Conservation (phyloP, 805 yeast genomes). For the Ogataea trehalophila region DNA sequence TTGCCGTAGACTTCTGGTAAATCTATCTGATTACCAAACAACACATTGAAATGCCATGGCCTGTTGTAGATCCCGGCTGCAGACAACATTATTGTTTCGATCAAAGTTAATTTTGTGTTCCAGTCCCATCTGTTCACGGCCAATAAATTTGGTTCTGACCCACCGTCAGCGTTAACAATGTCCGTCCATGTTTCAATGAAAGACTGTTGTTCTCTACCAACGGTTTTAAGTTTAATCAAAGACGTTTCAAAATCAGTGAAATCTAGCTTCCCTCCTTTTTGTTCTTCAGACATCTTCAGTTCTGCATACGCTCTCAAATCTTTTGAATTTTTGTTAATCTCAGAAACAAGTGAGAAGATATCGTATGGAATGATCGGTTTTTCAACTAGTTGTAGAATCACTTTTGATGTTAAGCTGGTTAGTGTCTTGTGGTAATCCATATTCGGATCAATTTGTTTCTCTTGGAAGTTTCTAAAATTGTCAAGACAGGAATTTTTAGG, state of each 20-base stretch:
- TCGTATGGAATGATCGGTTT: constrained; percentile 73
- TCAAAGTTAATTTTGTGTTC: constrained; percentile 59
- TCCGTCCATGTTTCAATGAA: constrained; percentile 66
- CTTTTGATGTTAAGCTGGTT: constrained; percentile 48
- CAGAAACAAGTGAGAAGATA: constrained; percentile 41
- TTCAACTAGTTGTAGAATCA: constrained; percentile 61
- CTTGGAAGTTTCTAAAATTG: constrained; percentile 49
- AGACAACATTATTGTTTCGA: constrained; percentile 50
- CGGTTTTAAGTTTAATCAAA: constrained; percentile 34
- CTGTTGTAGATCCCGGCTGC: constrained; percentile 44
- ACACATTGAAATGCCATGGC: constrained; percentile 59
- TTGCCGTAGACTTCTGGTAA: constrained; percentile 40
- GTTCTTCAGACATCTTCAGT: constrained; percentile 4
- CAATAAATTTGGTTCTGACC: constrained; percentile 67
- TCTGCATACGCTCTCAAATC: constrained; percentile 42
- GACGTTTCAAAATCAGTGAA: constrained; percentile 23
- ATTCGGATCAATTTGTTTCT: constrained; percentile 46
- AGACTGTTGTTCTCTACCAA: constrained; percentile 44
- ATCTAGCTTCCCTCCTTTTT: constrained; percentile 17
- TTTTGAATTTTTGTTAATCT: constrained; percentile 38
- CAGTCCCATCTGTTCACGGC: constrained; percentile 74
- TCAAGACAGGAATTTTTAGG: constrained; percentile 62
- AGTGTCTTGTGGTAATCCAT: constrained; percentile 53
- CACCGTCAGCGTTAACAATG: constrained; percentile 45
- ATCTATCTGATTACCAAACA: constrained; percentile 64